Conservation (phyloP, 495 filamentous ascomycete genomes). For the Podospora bellae-mahoneyi region DNA sequence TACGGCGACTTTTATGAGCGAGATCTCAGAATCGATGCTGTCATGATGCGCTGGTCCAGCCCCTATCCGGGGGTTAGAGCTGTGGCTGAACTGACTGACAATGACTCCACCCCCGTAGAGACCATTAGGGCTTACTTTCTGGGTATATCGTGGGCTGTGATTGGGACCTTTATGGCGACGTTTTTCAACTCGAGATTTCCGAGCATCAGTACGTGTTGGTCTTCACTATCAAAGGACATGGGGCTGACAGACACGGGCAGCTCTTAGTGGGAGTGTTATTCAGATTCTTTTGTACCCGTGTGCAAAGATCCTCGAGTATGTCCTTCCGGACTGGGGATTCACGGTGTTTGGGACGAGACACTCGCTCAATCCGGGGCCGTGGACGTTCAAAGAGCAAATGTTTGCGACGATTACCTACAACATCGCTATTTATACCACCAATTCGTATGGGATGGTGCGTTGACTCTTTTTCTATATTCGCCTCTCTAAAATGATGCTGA, state of each 20-base stretch:
- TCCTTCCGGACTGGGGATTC: conserved; percentile 33
- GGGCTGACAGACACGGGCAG: conserved; percentile 14
- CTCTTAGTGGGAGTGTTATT: conserved; percentile 34
- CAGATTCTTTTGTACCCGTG: conserved; percentile 43
- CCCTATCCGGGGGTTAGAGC: conserved; percentile 49
- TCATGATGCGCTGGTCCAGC: conserved; percentile 39
- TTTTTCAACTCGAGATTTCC: conserved; percentile 44
- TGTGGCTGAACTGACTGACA: conserved; percentile 38
- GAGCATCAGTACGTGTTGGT: conserved; percentile 26
- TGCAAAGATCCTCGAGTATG: conserved; percentile 31
- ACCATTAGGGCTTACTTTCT: conserved; percentile 43
- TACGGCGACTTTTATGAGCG: conserved; percentile 40
- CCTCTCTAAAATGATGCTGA: conserved; percentile 3
- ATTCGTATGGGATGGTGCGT: conserved; percentile 32
- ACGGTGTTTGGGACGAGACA: conserved; percentile 29
- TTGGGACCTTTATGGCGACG: conserved; percentile 37
- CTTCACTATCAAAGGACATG: neutral
- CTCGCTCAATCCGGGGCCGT: conserved; percentile 43
- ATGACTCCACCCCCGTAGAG: conserved; percentile 33
- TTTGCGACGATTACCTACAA: conserved; percentile 38
- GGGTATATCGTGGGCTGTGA: conserved; percentile 38
- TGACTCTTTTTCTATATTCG: neutral
- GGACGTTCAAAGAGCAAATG: conserved; percentile 47
- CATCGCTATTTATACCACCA: conserved; percentile 35
- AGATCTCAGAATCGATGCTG: conserved; percentile 37